phyloP scores from a whole-genome alignment of 495 filamentous ascomycete genomes.

The Trichocladium antarcticum region DNA sequence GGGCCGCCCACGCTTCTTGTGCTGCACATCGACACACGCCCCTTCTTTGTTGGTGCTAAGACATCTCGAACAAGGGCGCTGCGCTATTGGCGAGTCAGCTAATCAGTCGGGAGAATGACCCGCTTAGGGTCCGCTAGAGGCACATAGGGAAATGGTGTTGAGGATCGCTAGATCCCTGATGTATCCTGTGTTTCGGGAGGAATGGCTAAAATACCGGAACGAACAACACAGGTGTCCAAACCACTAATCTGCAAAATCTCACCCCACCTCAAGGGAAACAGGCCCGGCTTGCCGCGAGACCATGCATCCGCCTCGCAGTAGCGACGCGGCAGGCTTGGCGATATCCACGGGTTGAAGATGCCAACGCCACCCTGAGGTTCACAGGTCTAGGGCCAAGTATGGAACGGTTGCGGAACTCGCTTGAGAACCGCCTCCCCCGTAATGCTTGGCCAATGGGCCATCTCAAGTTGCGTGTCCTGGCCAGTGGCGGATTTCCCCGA shows the following conservation, averaged over 20 bases:
- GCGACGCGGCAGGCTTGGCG: slow-evolving; percentile 14
- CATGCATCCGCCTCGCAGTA: slow-evolving; percentile 14
- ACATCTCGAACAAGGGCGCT: slow-evolving; percentile 53
- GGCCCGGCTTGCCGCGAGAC: slow-evolving; percentile 22
- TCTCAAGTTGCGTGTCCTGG: slow-evolving; percentile 17
- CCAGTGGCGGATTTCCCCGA: slow-evolving; percentile 9
- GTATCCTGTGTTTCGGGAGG: background rate
- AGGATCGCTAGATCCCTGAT: slow-evolving; percentile 1
- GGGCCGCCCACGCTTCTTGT: slow-evolving; percentile 91
- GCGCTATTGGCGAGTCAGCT: slow-evolving; percentile 36
- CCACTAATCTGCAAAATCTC: slow-evolving; percentile 15
- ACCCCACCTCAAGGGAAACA: slow-evolving; percentile 17
- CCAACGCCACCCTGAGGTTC: background rate
- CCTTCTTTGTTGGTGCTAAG: slow-evolving; percentile 58
- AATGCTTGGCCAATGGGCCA: slow-evolving; percentile 7
- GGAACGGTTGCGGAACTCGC: slow-evolving; percentile 20
- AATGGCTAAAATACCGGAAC: slow-evolving; percentile 17
- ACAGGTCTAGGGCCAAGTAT: slow-evolving; percentile 7
- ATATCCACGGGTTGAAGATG: background rate
- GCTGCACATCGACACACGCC: slow-evolving; percentile 86
- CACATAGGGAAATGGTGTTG: background rate
- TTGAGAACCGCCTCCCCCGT: slow-evolving; percentile 23
- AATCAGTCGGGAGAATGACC: background rate
- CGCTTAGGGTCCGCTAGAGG: background rate
- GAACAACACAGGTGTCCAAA: background rate